Conservation (phyloP, 208 protist species). For the Leishmania aethiopica region DNA sequence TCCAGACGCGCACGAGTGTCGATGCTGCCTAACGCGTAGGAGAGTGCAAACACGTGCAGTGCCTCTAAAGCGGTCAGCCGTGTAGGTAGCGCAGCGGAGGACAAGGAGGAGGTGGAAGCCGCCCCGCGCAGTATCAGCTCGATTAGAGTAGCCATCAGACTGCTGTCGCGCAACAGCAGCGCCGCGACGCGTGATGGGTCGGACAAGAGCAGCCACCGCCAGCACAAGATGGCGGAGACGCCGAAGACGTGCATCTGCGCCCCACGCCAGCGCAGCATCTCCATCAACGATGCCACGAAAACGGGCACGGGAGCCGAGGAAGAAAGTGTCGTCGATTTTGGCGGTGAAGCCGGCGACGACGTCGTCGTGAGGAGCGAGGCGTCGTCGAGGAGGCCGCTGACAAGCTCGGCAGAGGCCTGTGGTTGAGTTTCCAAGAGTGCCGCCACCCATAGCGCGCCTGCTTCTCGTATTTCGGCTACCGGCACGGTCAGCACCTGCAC, state of each 20-base stretch:
- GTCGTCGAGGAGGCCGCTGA: constrained; percentile 9
- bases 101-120: neutral
- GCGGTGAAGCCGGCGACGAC: neutral
- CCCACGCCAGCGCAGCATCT: constrained; percentile 34
- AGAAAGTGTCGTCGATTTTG: neutral
- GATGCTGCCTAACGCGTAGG: constrained; percentile 32
- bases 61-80: constrained; percentile 26
- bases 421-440: constrained; percentile 36
- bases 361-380: neutral
- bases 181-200: constrained; percentile 25
- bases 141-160: constrained; percentile 32
- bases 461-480: constrained; percentile 51
- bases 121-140: constrained; percentile 35
- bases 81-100: constrained; percentile 3
- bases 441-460: constrained; percentile 31
- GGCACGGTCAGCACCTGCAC: constrained; percentile 35
- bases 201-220: constrained; percentile 61
- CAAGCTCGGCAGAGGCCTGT: constrained; percentile 21
- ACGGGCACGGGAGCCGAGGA: neutral
- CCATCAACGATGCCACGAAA: constrained; percentile 17
- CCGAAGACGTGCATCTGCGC: constrained; percentile 33
- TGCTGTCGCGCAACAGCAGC: constrained; percentile 20
- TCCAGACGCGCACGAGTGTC: constrained; percentile 37
- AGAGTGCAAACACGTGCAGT: constrained; percentile 19
- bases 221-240: constrained; percentile 42